Conservation (phyloP, 306 rosid genomes). For the Fragaria iinumae region DNA sequence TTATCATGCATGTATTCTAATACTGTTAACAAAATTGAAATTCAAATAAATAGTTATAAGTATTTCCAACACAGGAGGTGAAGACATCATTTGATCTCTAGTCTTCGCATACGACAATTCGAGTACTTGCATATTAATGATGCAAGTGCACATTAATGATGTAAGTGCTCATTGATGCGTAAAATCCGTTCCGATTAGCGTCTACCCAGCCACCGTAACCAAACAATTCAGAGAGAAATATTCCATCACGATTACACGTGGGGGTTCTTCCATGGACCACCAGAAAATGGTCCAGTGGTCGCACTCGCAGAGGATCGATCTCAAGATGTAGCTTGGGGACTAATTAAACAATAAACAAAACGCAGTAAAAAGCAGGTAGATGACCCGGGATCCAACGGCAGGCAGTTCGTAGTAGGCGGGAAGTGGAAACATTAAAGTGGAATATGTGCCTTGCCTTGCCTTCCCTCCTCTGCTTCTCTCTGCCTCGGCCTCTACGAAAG, state of each 20-base stretch:
- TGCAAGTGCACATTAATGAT: too few species aligned
- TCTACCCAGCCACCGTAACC: not conserved
- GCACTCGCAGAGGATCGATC: slow-evolving; percentile 25
- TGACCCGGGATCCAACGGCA: slow-evolving; percentile 27
- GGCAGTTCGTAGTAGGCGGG: not conserved
- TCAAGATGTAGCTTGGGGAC: not conserved
- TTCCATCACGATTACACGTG: slow-evolving; percentile 17
- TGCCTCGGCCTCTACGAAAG: slow-evolving; percentile 11
- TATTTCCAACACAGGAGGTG: too few species aligned
- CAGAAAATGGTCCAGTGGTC: not conserved
- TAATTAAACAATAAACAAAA: not conserved
- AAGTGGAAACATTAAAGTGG: slow-evolving; percentile 17
- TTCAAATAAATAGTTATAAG: too few species aligned
- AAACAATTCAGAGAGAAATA: not conserved
- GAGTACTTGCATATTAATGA: too few species aligned
- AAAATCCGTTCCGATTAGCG: too few species aligned
- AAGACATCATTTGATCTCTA: too few species aligned
- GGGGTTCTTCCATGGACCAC: not conserved
- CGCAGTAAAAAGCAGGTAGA: not conserved
- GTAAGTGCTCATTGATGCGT: too few species aligned
- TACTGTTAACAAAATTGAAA: too few species aligned
- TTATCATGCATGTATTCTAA: too few species aligned
- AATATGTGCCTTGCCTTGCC: slow-evolving; percentile 42
- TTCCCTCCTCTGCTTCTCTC: slow-evolving; percentile 26
- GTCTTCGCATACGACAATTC: too few species aligned